Base-by-base conservation (phyloP, 2,329 filamentous ascomycete species). In the Exophiala phaeomuriformis region DNA sequence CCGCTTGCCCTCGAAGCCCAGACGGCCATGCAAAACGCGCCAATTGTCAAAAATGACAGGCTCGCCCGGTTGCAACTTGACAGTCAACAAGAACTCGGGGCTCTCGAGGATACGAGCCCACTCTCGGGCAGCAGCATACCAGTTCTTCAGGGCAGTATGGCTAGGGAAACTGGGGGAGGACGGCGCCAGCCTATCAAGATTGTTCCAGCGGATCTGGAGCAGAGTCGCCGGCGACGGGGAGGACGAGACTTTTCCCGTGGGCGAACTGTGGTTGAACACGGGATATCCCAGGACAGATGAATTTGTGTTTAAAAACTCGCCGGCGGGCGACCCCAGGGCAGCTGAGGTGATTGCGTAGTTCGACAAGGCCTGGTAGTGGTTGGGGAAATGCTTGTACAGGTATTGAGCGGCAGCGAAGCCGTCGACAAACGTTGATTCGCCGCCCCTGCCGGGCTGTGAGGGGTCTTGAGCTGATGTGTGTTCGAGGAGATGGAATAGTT, bases 1-100 rank as follows among this genome's bases (percentile, higher is more conserved):
- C 61, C 93, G 77, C 65, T 86, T 82, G 1, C 93, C 93, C 4
- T 83, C 85, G 65, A 97, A 98, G 0, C 81, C 81, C 48, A 83
- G 83, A 63, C 93, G 77, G 1, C 91, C 93, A 69, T 98, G 93
- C 62, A 97, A 72, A 33, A 96, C 86, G 55, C 93, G 80, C 90
- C 91, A 96, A 66, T 98, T 97, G 67, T 98, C 88, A 68, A 98
- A 96, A 44, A 97, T 86, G 52, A 96, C 65, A 4, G 89, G 79
- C 49, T 76, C 82, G 1, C 93, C 93, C 0, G 93, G 91, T 64
- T 79, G 72, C 51, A 98, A 73, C 69, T 95, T 86, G 59, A 86
- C 83, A 85, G 86, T 86, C 65, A 86, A 90, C 68, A 93, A 81
- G 59, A 82, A 80, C 49, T 81, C 73, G 50, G 75, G 68, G 47